Evolutionary conservation across 257 asterid species (phyloP).

Genomic region (Lycium barbarum): DNA sequence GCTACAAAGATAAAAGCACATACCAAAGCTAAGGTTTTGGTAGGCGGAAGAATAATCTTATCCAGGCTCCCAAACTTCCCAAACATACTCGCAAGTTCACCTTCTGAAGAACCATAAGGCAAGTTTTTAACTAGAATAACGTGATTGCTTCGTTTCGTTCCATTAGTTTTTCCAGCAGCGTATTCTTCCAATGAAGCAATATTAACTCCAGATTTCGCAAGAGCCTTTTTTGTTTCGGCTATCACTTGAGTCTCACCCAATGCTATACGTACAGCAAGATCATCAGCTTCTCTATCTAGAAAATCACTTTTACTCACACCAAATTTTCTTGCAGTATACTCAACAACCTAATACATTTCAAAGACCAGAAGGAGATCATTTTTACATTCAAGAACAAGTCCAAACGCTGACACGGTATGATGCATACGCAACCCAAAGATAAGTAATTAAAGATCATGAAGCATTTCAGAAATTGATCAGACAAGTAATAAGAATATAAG

Average conservation of each 20-base stretch:
- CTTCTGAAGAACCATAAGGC: conserved; percentile 86
- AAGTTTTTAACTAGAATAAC: conserved; percentile 90
- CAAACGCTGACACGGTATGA: conserved; percentile 20
- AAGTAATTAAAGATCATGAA: not conserved
- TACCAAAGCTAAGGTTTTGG: conserved; percentile 95
- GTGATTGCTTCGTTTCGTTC: conserved; percentile 87
- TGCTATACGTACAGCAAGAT: conserved; percentile 84
- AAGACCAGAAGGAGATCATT: conserved; percentile 26
- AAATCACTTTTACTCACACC: conserved; percentile 91
- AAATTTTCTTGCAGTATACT: conserved; percentile 82
- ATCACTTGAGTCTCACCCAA: conserved; percentile 95
- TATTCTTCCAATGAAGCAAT: conserved; percentile 73
- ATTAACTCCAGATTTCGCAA: conserved; percentile 82
- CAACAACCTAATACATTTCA: conserved; percentile 61
- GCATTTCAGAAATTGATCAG: not conserved
- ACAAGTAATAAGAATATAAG: conserved; percentile 6
- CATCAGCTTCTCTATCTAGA: conserved; percentile 79
- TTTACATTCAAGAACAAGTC: conserved; percentile 33
- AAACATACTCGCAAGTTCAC: conserved; percentile 80
- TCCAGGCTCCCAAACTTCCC: conserved; percentile 89
- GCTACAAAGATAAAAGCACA: conserved; percentile 32
- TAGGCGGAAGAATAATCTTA: conserved; percentile 80
- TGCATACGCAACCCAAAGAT: not conserved
- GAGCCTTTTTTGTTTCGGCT: conserved; percentile 90
- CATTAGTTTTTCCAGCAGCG: conserved; percentile 79